Evolutionary conservation across 2,329 filamentous ascomycete genomes (phyloP).

Genomic region (Trichoderma sp.): DNA sequence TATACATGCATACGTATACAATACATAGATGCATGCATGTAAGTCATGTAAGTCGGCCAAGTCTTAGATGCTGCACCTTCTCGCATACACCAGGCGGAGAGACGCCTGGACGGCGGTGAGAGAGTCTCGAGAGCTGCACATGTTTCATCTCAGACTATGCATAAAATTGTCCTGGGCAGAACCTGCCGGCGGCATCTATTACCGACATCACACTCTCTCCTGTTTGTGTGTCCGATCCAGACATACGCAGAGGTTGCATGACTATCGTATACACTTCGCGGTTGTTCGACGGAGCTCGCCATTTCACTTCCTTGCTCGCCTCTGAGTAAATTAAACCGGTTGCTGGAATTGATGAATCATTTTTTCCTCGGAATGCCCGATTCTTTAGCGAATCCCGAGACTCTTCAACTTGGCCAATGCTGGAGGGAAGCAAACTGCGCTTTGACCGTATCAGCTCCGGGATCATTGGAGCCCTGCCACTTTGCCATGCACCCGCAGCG

Average conservation of each 20-base stretch:
- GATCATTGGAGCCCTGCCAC: neutral
- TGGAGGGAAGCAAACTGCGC: neutral
- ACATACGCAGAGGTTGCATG: neutral
- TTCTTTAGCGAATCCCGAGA: neutral
- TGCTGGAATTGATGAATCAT: neutral
- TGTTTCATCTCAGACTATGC: slow-evolving; percentile 26
- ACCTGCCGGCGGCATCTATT: slow-evolving; percentile 22
- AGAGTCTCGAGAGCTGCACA: no score
- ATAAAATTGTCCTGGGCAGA: slow-evolving; percentile 18
- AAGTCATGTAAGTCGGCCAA: neutral
- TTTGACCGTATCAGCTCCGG: neutral
- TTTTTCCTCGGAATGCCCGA: neutral
- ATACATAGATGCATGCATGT: neutral
- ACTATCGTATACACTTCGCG: neutral
- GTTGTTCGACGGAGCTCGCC: neutral
- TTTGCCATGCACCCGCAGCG: neutral
- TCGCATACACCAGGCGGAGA: slow-evolving; percentile 3
- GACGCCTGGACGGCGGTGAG: slow-evolving; percentile 10
- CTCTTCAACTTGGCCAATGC: neutral
- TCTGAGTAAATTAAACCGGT: neutral
- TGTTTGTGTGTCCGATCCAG: slow-evolving; percentile 7
- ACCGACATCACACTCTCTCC: slow-evolving; percentile 8
- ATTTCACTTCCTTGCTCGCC: neutral
- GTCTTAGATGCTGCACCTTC: slow-evolving; percentile 17
- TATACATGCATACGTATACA: neutral